A percentile compares a stretch with the other conserved stretches of the same genome.
Evolutionary conservation across 2,329 filamentous ascomycete genomes (phyloP).

Genomic region (Colletotrichum costaricense): DNA sequence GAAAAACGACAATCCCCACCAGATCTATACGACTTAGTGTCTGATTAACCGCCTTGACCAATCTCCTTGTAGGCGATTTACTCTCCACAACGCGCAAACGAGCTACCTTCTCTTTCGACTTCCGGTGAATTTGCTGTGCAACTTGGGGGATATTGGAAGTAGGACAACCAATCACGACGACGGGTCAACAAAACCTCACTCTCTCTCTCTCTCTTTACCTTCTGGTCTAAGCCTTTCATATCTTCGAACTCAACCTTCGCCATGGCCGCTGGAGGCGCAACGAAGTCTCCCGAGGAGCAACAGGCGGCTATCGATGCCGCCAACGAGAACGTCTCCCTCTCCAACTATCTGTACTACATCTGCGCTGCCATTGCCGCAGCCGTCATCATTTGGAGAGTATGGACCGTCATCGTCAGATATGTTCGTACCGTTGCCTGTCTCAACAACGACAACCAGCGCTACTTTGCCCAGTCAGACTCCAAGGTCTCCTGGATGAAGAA

Average conservation of each 20-base stretch:
- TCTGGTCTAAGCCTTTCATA: neutral
- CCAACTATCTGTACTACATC: conserved; percentile 70
- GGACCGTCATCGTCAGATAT: conserved; percentile 71
- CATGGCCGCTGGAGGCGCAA: conserved; percentile 33
- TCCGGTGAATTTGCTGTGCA: conserved; percentile 8
- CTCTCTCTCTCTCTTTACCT: neutral
- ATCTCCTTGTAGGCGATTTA: neutral
- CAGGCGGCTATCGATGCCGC: conserved; percentile 38
- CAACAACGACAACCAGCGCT: conserved; percentile 82
- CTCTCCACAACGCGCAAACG: neutral
- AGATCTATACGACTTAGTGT: neutral
- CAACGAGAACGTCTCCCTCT: conserved; percentile 64
- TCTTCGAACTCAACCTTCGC: neutral
- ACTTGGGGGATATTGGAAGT: conserved; percentile 1
- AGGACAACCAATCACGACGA: neutral
- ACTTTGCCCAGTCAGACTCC: conserved; percentile 73
- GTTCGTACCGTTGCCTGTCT: conserved; percentile 80
- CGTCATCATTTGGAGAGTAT: conserved; percentile 75
- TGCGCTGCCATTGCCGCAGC: conserved; percentile 72
- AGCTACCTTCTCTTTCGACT: neutral
- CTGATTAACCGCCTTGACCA: neutral
- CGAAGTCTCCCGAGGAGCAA: conserved; percentile 42
- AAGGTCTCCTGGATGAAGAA: conserved; percentile 72
- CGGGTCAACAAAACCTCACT: neutral
- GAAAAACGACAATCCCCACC: neutral